Base-by-base conservation (phyloP, 495 filamentous ascomycete species). In the Lophium mytilinum region DNA sequence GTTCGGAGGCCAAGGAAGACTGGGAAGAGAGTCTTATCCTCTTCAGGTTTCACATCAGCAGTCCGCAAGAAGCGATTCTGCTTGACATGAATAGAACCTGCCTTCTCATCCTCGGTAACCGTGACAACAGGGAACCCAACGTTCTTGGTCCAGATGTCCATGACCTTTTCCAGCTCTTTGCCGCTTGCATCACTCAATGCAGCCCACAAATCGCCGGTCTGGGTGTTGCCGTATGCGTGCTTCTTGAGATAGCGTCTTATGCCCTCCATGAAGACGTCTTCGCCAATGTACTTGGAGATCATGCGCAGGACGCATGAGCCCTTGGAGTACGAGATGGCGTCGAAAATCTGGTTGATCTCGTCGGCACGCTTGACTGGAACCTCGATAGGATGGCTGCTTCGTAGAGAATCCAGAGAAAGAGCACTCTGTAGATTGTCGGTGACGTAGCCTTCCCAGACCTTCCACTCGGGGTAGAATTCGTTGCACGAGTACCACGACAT, bases 291-390 rank as follows among this genome's bases (percentile, higher is more conserved):
- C 61, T 88, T 93, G 30, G 92, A 96, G 57, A 98, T 89, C 93
- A 98, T 98, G 68, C 93, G 85, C 55, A 98, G 79, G 11, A 96
- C 91, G 62, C 89, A 94, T 3, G 89, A 95, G 14, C 93, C 93
- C 77, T 98, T 98, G 34, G 87, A 89, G 74, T 98, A 97, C 3
- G 92, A 96, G 61, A 97, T 98, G 46, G 89, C 89, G 71, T 98
- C 93, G 68, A 98, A 98, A 66, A 98, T 96, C 74, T 98, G 92
- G 73, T 95, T 94, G 72, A 98, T 89, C 71, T 96, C 90, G 61
- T 94, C 88, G 37, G 92, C 90, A 55, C 83, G 83, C 78, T 95
- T 94, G 52, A 98, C 91, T 9, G 93, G 92, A 9, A 95, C 91
- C 73, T 98, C 92, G 61, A 98, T 94, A 37, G 93, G 92, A 75